Evolutionary conservation across 1,139 yeast species (phyloP).

Genomic region (Hanseniaspora gamundiae): DNA sequence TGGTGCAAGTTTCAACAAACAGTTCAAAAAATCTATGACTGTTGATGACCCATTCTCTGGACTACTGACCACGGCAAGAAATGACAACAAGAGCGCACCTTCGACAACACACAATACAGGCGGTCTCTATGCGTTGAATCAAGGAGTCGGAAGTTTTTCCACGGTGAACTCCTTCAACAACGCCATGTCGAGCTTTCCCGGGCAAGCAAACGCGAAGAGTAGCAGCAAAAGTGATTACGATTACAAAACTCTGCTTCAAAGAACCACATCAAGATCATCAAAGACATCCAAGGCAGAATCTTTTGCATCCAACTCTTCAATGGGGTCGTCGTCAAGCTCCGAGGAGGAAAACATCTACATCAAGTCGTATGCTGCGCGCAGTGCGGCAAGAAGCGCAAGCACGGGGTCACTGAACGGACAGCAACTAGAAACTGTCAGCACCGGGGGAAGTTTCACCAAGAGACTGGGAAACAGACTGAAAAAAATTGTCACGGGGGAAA

Average conservation of each 20-base stretch:
- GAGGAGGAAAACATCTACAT: background rate
- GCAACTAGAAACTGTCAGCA: conserved; percentile 7
- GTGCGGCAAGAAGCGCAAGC: background rate
- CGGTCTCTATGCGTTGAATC: background rate
- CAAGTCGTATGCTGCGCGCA: background rate
- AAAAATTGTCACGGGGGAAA: conserved; percentile 13
- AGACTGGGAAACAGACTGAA: conserved; percentile 12
- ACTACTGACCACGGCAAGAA: background rate
- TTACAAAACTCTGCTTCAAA: background rate
- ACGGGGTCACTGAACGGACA: background rate
- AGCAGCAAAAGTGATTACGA: background rate
- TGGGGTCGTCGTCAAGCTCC: background rate
- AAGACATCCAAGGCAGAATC: background rate
- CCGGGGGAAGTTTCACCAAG: conserved; percentile 14
- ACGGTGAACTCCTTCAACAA: background rate
- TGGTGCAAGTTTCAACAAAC: background rate
- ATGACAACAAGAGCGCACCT: conserved; percentile 1
- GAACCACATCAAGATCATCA: background rate
- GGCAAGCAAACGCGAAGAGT: background rate
- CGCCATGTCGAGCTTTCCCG: background rate
- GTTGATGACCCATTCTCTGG: background rate
- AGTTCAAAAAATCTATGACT: background rate
- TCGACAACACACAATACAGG: conserved; percentile 1
- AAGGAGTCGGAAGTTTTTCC: background rate
- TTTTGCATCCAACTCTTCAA: background rate